Evolutionary conservation across 768 basidiomycete species (phyloP).

Genomic region (Boletus subparvulus): DNA sequence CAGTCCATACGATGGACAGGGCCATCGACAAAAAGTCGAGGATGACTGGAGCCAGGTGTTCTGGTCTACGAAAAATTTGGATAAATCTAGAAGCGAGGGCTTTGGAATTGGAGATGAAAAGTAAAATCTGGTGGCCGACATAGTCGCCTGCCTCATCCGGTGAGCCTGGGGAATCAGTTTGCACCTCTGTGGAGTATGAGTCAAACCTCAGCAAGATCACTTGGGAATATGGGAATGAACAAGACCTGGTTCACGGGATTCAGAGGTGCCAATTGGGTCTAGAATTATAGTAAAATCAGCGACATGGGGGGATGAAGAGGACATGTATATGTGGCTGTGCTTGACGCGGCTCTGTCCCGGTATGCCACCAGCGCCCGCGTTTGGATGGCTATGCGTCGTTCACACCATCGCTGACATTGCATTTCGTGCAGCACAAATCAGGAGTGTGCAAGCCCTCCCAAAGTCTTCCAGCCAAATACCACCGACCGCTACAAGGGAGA

Average conservation of each 20-base stretch:
- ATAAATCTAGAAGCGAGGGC: not conserved
- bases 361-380: slow-evolving; percentile 71
- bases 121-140: no score
- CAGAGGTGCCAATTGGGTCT: not conserved
- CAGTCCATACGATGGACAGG: not conserved
- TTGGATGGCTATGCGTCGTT: slow-evolving; percentile 70
- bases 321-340: slow-evolving; percentile 13
- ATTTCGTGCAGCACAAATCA: slow-evolving; percentile 59
- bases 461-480: not conserved
- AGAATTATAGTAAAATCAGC: not conserved
- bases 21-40: slow-evolving; percentile 3
- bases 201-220: not conserved
- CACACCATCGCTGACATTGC: slow-evolving; percentile 61
- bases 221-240: not conserved
- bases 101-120: not conserved
- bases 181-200: not conserved
- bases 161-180: not conserved
- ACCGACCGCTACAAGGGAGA: not conserved
- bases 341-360: not conserved
- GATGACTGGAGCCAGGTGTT: not conserved
- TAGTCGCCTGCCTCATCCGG: not conserved
- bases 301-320: not conserved
- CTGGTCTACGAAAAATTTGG: not conserved
- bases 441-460: slow-evolving; percentile 39
- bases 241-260: not conserved